These are phyloP conservation scores for Botrytis medusae DNA, from an alignment of 2,329 filamentous ascomycete genomes.

Conservation along the genomic window DNA sequence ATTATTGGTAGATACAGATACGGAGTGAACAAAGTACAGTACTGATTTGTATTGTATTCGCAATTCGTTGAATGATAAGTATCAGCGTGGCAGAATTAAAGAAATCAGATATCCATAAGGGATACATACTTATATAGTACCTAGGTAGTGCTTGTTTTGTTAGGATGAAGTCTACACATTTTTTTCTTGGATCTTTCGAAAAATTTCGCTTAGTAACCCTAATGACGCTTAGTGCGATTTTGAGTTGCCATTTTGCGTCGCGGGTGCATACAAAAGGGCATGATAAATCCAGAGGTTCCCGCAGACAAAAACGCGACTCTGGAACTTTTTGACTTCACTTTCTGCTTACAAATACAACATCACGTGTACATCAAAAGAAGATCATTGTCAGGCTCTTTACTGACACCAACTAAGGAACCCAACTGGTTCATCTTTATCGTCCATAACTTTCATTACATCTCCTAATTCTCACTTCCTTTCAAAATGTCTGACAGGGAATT, in stretches of 20 bases:
- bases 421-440: background rate
- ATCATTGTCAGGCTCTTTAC: background rate
- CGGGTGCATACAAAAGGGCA: constrained; percentile 18
- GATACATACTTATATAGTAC: background rate
- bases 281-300: constrained; percentile 17
- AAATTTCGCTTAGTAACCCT: constrained; percentile 6
- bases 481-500: constrained; percentile 67
- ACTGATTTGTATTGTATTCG: background rate
- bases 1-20: background rate
- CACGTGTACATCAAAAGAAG: background rate
- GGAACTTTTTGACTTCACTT: constrained; percentile 17
- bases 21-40: background rate
- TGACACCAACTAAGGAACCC: background rate
- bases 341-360: background rate
- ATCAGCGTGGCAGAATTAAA: background rate
- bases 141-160: background rate
- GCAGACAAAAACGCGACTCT: constrained; percentile 17
- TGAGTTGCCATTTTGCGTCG: constrained; percentile 8
- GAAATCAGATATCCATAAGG: background rate
- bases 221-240: constrained; percentile 15
- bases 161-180: background rate
- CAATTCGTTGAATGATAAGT: background rate
- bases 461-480: background rate
- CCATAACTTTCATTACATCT: background rate
- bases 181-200: background rate